These are phyloP conservation scores for Aspergillus coremiiformis DNA, from an alignment of 495 filamentous ascomycete genomes.

Conservation along the genomic window DNA sequence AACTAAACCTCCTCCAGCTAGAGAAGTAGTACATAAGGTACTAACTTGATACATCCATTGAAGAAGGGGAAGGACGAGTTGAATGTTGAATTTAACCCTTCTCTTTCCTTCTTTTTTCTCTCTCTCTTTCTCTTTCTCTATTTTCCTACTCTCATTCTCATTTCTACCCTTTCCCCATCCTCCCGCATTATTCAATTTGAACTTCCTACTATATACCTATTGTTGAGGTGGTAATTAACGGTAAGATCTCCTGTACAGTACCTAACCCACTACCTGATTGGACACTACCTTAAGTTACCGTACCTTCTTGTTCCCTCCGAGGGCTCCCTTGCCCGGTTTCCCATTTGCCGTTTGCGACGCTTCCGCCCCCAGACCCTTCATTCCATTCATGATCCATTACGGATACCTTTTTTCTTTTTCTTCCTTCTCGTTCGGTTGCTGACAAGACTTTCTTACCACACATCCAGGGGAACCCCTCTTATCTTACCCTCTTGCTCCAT, in stretches of 20 bases:
- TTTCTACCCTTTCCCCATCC: too few species aligned
- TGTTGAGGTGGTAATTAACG: conserved; percentile 7
- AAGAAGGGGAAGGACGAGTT: not conserved
- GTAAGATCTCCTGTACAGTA: not conserved
- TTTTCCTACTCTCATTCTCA: conserved; percentile 4
- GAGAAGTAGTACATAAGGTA: too few species aligned
- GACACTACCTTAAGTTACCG: too few species aligned
- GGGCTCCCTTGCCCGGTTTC: not conserved
- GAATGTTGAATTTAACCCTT: not conserved
- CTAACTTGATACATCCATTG: not conserved
- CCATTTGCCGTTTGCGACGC: not conserved
- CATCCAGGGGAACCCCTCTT: not conserved
- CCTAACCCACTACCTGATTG: not conserved
- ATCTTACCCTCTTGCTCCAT: not conserved
- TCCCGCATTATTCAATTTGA: too few species aligned
- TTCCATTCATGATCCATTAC: not conserved
- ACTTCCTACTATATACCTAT: not conserved
- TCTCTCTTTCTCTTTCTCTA: conserved; percentile 6
- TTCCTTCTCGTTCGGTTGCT: not conserved
- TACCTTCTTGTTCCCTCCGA: not conserved
- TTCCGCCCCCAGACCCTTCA: not conserved
- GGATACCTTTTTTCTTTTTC: not conserved
- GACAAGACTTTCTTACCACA: not conserved
- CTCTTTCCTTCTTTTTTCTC: conserved; percentile 2
- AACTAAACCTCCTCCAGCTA: too few species aligned